Conservation (phyloP, 2,329 filamentous ascomycete species). For the Colletotrichum sp. region DNA sequence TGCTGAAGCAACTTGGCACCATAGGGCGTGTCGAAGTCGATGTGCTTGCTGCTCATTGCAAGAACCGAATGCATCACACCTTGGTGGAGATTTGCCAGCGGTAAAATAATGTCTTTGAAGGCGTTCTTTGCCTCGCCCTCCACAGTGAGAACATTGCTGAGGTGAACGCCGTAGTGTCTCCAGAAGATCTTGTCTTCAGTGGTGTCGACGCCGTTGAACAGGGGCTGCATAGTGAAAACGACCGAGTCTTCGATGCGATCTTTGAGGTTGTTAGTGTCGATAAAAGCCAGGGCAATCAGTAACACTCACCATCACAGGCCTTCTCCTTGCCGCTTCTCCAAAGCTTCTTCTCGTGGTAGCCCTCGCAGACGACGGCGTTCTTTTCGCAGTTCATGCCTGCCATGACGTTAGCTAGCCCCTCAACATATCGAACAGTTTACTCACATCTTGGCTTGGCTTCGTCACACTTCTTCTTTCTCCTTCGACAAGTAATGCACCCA, state of each 20-base stretch:
- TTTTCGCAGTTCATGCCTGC: constrained; percentile 88
- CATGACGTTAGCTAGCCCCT: constrained; percentile 21
- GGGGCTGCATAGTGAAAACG: constrained; percentile 62
- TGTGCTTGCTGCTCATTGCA: constrained; percentile 81
- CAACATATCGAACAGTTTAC: constrained; percentile 28
- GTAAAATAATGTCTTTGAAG: constrained; percentile 83
- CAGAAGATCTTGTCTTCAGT: constrained; percentile 81
- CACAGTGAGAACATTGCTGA: constrained; percentile 82
- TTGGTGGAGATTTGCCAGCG: constrained; percentile 79
- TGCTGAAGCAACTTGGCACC: constrained; percentile 57
- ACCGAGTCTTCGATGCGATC: constrained; percentile 14
- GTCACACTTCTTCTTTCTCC: constrained; percentile 76
- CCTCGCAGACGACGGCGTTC: constrained; percentile 90
- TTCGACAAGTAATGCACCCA: constrained; percentile 71
- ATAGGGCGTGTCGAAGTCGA: constrained; percentile 64
- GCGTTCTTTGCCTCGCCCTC: constrained; percentile 83
- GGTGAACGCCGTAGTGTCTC: constrained; percentile 80
- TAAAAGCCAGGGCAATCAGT: not conserved
- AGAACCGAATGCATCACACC: constrained; percentile 92
- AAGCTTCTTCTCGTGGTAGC: constrained; percentile 83
- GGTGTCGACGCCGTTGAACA: constrained; percentile 84
- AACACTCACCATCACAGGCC: constrained; percentile 66
- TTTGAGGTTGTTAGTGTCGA: not conserved
- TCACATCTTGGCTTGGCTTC: constrained; percentile 71
- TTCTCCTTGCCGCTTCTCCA: constrained; percentile 88